phyloP scores from a whole-genome alignment of 805 yeast species.

The Kodamaea sagamina region DNA sequence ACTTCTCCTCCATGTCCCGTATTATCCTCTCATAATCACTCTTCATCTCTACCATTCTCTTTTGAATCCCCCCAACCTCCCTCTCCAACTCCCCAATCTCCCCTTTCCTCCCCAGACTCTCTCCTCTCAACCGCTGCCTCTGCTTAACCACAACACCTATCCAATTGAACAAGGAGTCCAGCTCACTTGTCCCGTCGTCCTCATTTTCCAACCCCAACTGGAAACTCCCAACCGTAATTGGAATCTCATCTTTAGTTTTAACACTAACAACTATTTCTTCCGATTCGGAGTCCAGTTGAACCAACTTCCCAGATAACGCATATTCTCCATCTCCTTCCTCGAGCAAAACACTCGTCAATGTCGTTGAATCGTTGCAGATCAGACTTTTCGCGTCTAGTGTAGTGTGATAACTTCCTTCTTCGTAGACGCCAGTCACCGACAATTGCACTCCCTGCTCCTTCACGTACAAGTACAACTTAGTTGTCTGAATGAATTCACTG shows the following conservation, averaged over 20 bases:
- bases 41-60: conserved; percentile 16
- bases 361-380: conserved; percentile 9
- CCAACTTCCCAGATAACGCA: background rate
- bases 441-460: conserved; percentile 7
- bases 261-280: conserved; percentile 17
- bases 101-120: conserved; percentile 6
- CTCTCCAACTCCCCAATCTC: conserved; percentile 5
- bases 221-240: conserved; percentile 30
- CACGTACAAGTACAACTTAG: conserved; percentile 22
- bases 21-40: conserved; percentile 21
- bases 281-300: background rate
- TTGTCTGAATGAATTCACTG: conserved; percentile 15
- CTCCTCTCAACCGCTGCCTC: conserved; percentile 14
- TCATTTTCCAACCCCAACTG: conserved; percentile 18
- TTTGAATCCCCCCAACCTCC: conserved; percentile 14
- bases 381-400: conserved; percentile 12
- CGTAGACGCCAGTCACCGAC: conserved; percentile 17
- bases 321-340: conserved; percentile 15
- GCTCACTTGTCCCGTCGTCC: conserved; percentile 14
- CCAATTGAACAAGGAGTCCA: conserved; percentile 29
- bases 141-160: conserved; percentile 20
- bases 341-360: conserved; percentile 26
- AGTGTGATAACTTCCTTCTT: conserved; percentile 21
- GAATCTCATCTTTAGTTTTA: conserved; percentile 25
- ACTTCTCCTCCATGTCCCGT: conserved; percentile 29